Evolutionary conservation across 2,329 filamentous ascomycete species (phyloP).

Genomic region (Fusarium begoniae): DNA sequence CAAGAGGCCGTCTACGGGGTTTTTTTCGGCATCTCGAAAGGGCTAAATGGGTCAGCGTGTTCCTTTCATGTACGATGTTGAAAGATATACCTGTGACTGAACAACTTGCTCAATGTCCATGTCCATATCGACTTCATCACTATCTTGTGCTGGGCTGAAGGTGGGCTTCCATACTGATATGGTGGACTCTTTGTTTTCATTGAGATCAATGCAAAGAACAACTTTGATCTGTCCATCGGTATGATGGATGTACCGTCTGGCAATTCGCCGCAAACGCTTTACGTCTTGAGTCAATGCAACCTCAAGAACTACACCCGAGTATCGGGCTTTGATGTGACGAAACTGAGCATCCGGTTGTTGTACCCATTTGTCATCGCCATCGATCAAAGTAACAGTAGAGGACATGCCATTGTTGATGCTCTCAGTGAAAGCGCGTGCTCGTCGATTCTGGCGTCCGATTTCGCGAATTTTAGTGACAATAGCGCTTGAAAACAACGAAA

Average conservation of each 20-base stretch:
- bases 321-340: accelerated
- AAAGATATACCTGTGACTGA: background rate
- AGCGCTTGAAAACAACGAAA: too few relatives aligned
- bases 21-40: background rate
- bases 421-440: too few relatives aligned
- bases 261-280: accelerated
- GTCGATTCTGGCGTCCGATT: too few relatives aligned
- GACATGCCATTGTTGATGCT: accelerated
- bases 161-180: background rate
- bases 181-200: background rate
- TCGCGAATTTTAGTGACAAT: accelerated
- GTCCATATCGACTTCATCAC: accelerated
- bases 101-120: background rate
- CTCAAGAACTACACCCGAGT: accelerated
- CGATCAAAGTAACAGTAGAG: accelerated
- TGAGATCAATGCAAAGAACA: background rate
- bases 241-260: background rate
- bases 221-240: background rate
- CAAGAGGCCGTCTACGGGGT: accelerated
- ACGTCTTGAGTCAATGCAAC: background rate
- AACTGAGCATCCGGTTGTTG: background rate
- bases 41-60: background rate
- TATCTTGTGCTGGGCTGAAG: accelerated
- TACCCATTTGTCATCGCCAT: too few relatives aligned
- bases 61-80: accelerated